Conservation (phyloP, 306 rosid species). For the Sechiopsis laciniata region DNA sequence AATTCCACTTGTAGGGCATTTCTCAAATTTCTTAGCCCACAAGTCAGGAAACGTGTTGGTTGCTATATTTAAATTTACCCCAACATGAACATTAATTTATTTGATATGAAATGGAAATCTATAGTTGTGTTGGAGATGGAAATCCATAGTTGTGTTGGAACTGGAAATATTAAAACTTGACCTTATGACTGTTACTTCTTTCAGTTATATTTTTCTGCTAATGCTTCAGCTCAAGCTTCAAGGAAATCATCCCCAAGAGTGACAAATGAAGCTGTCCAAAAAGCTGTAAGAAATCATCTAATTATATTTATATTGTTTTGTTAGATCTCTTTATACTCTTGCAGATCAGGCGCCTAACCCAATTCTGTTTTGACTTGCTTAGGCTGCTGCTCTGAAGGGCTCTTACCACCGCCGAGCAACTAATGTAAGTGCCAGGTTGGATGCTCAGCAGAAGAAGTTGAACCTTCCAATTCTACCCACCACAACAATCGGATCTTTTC, state of each 20-base stretch:
- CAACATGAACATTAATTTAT: background rate
- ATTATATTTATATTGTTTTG: background rate
- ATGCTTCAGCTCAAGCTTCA: slow-evolving; percentile 65
- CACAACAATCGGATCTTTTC: slow-evolving; percentile 86
- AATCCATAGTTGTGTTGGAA: background rate
- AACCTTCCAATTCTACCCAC: slow-evolving; percentile 81
- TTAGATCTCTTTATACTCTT: background rate
- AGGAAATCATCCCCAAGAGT: slow-evolving; percentile 79
- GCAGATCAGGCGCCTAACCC: background rate
- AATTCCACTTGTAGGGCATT: no score
- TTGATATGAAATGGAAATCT: background rate
- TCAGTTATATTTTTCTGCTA: slow-evolving; percentile 63
- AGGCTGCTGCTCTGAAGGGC: slow-evolving; percentile 75
- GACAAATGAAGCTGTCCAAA: slow-evolving; percentile 74
- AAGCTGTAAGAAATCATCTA: slow-evolving; percentile 46
- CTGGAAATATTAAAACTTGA: slow-evolving; percentile 3
- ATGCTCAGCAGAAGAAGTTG: slow-evolving; percentile 69
- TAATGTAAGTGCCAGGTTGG: slow-evolving; percentile 55
- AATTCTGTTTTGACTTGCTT: slow-evolving; percentile 22
- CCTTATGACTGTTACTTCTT: slow-evolving; percentile 18
- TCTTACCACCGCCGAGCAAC: slow-evolving; percentile 66
- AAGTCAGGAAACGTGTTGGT: no score
- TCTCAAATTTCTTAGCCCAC: no score
- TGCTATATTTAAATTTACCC: no score
- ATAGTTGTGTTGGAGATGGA: background rate